Percentiles rank a stretch among this genome's conserved stretches.
phyloP scores from a whole-genome alignment of 1,284 basidiomycete genomes.

The Volvariella surrecta region DNA sequence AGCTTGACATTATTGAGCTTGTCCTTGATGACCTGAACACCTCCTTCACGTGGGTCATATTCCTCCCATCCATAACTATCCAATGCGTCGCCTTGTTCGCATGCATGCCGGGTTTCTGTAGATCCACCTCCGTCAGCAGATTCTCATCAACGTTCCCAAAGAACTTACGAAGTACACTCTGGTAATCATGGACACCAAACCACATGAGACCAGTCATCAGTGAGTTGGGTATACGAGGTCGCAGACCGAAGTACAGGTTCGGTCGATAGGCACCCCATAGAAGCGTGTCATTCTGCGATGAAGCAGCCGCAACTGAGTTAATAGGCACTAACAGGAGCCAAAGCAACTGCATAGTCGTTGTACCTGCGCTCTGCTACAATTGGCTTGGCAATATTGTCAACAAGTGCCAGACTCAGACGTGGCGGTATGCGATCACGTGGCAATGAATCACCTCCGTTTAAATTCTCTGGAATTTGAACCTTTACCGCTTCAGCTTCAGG shows the following conservation, averaged over 20 bases:
- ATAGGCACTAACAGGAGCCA: constrained; percentile 23
- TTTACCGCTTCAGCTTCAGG: too few relatives aligned
- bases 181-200: constrained; percentile 80
- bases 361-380: too few relatives aligned
- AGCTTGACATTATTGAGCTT: constrained; percentile 77
- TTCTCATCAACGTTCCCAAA: neutral
- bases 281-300: constrained; percentile 47
- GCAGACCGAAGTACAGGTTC: constrained; percentile 88
- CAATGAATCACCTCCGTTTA: too few relatives aligned
- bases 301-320: constrained; percentile 16
- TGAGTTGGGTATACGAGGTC: constrained; percentile 78
- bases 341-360: constrained; percentile 17
- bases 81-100: constrained; percentile 81
- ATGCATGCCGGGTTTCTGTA: constrained; percentile 78
- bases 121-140: constrained; percentile 7
- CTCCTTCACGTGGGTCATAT: constrained; percentile 81
- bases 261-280: constrained; percentile 90
- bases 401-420: too few relatives aligned
- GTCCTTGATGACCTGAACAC: constrained; percentile 80
- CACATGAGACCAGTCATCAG: constrained; percentile 89
- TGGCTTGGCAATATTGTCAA: too few relatives aligned
- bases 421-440: too few relatives aligned
- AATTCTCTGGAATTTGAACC: too few relatives aligned
- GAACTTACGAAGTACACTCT: constrained; percentile 55
- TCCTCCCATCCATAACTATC: constrained; percentile 81